Evolutionary conservation across 495 filamentous ascomycete species (phyloP), one percentile per base, ranked within the genome.

Genomic region (Aspergillus kassunensis): DNA sequence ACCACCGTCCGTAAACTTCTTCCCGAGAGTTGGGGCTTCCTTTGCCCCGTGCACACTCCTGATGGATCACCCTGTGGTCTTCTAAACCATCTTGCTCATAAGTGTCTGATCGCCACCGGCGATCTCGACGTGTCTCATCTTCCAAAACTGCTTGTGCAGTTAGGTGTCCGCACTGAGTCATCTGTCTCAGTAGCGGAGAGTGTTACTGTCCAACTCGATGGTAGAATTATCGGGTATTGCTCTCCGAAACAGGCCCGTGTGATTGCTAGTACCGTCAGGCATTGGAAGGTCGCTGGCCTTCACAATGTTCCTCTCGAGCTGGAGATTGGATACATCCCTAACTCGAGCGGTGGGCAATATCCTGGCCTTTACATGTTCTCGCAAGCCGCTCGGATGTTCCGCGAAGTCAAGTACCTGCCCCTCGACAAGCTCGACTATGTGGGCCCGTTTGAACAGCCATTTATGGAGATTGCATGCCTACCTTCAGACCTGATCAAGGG

Each of bases 1-100:
- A 98, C 93, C 5, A 92, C 93, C 0, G 93, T 98, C 29, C 82
- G 93, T 69, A 98, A 96, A 67, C 70, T 98, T 60, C 72, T 98
- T 16, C 93, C 93, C 2, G 93, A 98, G 66, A 96, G 91, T 64
- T 98, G 93, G 93, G 93, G 86, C 62, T 98, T 98, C 72, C 71
- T 98, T 50, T 97, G 93, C 61, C 93, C 93, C 40, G 92, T 98
- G 4, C 93, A 98, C 69, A 98, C 93, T 11, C 93, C 93, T 53
- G 93, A 98, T 80, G 93, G 93, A 72, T 78, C 82, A 51, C 93
- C 93, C 43, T 98, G 93, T 68, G 93, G 93, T 64, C 73, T 98
- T 55, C 78, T 98, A 25, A 98, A 95, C 68, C 93, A 98, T 76
- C 75, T 98, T 60, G 83, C 93, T 2, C 93, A 98, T 71, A 96